Conservation (phyloP, 179 eudicot species). For the Corrigiola litoralis region DNA sequence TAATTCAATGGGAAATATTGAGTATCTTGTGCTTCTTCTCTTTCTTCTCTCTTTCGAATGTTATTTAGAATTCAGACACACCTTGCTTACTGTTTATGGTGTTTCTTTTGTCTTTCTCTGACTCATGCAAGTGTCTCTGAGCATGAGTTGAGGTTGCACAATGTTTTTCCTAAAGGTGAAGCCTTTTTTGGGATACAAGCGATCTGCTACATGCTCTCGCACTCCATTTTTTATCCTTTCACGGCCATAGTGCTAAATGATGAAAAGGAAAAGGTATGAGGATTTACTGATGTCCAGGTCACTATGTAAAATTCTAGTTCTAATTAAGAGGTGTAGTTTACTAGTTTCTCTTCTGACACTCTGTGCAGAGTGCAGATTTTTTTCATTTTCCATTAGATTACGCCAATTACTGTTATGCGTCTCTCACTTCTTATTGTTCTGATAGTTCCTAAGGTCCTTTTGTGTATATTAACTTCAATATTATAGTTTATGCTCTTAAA, state of each 20-base stretch:
- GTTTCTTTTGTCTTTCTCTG: neutral
- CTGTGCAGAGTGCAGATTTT: neutral
- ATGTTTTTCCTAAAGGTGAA: conserved; percentile 14
- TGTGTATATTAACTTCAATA: too few species aligned
- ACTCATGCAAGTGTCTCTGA: conserved; percentile 3
- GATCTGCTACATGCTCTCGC: conserved; percentile 11
- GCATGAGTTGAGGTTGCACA: conserved; percentile 6
- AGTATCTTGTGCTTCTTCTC: neutral
- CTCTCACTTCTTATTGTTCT: too few species aligned
- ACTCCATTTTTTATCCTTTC: conserved; percentile 12
- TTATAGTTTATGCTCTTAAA: neutral
- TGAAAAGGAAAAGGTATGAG: conserved; percentile 1
- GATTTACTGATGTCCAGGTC: neutral
- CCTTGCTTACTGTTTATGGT: neutral
- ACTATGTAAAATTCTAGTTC: neutral
- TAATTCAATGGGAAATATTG: too few species aligned
- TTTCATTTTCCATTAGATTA: too few species aligned
- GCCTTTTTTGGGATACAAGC: conserved; percentile 11
- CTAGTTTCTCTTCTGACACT: too few species aligned
- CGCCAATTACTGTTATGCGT: too few species aligned
- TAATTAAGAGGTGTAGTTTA: too few species aligned
- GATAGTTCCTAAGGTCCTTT: too few species aligned
- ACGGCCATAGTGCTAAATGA: neutral
- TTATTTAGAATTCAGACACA: neutral
- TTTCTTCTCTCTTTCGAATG: too few species aligned